Base-by-base conservation (phyloP, 345 rosid genomes). In the Psidium friedrichsthalianum region DNA sequence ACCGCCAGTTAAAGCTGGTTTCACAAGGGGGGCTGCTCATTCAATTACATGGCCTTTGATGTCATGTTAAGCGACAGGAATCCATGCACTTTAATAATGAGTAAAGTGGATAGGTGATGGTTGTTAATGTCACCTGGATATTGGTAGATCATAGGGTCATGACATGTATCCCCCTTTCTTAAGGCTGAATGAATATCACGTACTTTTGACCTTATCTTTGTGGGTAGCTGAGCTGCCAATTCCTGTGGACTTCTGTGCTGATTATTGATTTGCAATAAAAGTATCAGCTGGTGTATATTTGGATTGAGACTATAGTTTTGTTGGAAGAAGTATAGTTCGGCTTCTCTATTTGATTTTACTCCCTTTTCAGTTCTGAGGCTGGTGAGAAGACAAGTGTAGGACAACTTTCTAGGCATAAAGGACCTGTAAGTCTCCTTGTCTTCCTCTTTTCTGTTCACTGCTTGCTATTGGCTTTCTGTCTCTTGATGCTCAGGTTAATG, bases 341-440 rank as follows among this genome's bases (percentile, higher is more conserved):
- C n/a, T 29, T 58, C 82, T 51, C 9, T 61, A 11, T 57, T 51
- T 42, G 40, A 69, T 36, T 24, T n/a, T n/a, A n/a, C 56, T 58
- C 82, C 82, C 83, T 83, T 51, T 22, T 49, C 94, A 98, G 99
- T 84, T 90, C 98, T 42, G 91, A 92, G 87, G 36, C 94, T 82
- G 88, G 90, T 87, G 98, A 92, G 58, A 92, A 83, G 85, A 92
- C 94, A 83, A 90, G 89, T 80, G 93, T 98, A 83, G 98, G 93
- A 59, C 97, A 90, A 86, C 99, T 96, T 88, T 90, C 94, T 76
- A 92, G 89, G 83, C 99, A 98, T 86, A 98, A 89, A 89, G 99
- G 99, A 69, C 97, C 99, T 82, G 99, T 98, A 92, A 95, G 99
- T 90, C 89, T 61, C 61, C 29, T 82, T 88, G 84, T 82, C 86